These are phyloP conservation scores for Botrytis byssoidea DNA, from an alignment of 2,329 filamentous ascomycete species.

Conservation along the genomic window DNA sequence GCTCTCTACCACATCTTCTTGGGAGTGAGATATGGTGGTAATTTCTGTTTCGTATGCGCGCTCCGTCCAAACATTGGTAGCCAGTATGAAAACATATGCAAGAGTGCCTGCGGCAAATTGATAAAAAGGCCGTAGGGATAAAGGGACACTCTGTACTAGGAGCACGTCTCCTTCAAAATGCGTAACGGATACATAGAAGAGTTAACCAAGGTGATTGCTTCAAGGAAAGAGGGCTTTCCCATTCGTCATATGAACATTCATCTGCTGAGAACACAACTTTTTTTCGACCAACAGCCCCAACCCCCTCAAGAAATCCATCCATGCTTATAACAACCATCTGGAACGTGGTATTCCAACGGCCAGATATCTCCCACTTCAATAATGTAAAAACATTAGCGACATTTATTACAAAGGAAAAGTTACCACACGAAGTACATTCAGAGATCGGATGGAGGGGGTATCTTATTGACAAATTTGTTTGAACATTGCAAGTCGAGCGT, in stretches of 20 bases:
- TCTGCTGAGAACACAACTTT: conserved; percentile 34
- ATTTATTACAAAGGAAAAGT: conserved; percentile 38
- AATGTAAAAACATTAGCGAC: conserved; percentile 39
- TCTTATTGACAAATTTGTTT: conserved; percentile 29
- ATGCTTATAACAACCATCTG: conserved; percentile 30
- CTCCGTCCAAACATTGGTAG: conserved; percentile 19
- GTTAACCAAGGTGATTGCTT: conserved; percentile 35
- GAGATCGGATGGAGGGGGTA: conserved; percentile 20
- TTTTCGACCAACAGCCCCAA: conserved; percentile 19
- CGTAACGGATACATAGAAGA: conserved; percentile 27
- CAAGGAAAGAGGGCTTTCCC: conserved; percentile 36
- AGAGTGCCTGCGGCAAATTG: conserved; percentile 33
- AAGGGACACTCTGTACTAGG: conserved; percentile 31
- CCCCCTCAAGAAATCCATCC: conserved; percentile 26
- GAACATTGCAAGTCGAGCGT: conserved; percentile 29
- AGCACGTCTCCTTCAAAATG: conserved; percentile 30
- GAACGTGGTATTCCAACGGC: conserved; percentile 26
- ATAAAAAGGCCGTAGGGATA: conserved; percentile 32
- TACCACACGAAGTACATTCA: conserved; percentile 17
- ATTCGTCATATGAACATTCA: conserved; percentile 31
- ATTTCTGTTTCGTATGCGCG: conserved; percentile 10
- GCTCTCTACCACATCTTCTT: conserved; percentile 20
- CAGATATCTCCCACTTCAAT: conserved; percentile 29
- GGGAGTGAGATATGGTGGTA: background rate
- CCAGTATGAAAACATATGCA: conserved; percentile 33